phyloP scores from a whole-genome alignment of 345 rosid genomes.

The Crucihimalaya himalaica region DNA sequence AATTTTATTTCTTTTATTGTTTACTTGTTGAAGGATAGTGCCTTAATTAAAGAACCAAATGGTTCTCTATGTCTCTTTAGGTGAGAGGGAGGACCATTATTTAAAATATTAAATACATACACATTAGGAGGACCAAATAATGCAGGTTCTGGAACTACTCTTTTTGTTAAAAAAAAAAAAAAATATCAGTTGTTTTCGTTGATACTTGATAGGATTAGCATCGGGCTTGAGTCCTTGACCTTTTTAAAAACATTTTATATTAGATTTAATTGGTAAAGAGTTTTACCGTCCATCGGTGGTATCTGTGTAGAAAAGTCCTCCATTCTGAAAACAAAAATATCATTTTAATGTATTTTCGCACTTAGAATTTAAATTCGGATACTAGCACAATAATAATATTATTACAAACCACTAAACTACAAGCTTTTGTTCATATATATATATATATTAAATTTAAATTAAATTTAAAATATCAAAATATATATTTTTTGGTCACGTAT shows the following conservation, averaged over 20 bases:
- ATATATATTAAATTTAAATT: not conserved
- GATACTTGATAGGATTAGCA: not conserved
- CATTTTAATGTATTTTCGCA: too few species aligned
- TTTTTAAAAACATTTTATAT: not conserved
- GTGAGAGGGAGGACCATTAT: conserved; percentile 37
- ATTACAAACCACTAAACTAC: not conserved
- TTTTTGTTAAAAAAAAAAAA: too few species aligned
- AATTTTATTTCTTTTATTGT: not conserved
- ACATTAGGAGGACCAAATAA: conserved; percentile 37
- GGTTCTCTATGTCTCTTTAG: conserved; percentile 35
- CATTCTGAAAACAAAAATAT: not conserved
- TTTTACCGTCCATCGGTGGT: not conserved
- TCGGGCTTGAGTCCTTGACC: conserved; percentile 11
- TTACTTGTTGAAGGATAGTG: conserved; percentile 21
- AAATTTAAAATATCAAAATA: too few species aligned
- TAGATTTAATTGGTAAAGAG: not conserved
- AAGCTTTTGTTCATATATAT: not conserved
- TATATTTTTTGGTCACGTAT: too few species aligned
- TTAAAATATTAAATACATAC: conserved; percentile 13
- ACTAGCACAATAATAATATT: too few species aligned
- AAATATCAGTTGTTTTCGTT: not conserved
- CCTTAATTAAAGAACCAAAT: conserved; percentile 36
- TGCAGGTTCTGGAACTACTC: conserved; percentile 16
- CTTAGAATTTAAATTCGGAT: too few species aligned
- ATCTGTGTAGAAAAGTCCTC: not conserved